These are phyloP conservation scores for Penicillium crustosum DNA, from an alignment of 2,329 filamentous ascomycete species.

Conservation along the genomic window DNA sequence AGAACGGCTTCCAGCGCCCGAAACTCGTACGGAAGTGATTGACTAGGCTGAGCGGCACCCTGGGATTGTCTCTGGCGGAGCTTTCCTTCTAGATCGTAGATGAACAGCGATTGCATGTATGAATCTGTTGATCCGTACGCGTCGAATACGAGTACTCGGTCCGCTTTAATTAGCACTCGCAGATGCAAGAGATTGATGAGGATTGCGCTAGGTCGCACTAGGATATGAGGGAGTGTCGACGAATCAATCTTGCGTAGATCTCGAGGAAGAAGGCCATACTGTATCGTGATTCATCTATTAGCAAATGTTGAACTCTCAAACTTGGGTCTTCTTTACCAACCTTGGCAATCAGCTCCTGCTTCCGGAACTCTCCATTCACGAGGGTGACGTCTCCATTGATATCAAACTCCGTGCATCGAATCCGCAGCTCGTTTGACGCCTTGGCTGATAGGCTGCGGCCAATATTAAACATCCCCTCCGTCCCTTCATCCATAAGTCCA, in stretches of 20 bases:
- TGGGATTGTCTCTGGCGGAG: constrained; percentile 72
- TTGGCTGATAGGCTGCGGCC: constrained; percentile 71
- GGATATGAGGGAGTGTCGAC: constrained; percentile 89
- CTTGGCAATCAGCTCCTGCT: constrained; percentile 94
- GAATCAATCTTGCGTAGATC: constrained; percentile 98
- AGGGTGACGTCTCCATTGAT: constrained; percentile 88
- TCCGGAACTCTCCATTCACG: constrained; percentile 94
- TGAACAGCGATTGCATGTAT: constrained; percentile 93
- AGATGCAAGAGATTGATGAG: constrained; percentile 95
- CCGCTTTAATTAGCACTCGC: constrained; percentile 90
- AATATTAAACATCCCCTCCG: constrained; percentile 63
- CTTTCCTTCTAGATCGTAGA: constrained; percentile 95
- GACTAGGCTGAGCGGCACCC: constrained; percentile 35
- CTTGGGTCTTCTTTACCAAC: constrained; percentile 74
- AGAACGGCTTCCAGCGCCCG: constrained; percentile 92
- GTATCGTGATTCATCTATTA: constrained; percentile 12
- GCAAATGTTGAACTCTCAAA: constrained; percentile 58
- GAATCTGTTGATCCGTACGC: constrained; percentile 93
- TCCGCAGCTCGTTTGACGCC: constrained; percentile 76
- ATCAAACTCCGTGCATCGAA: constrained; percentile 94
- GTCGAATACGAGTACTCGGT: constrained; percentile 92
- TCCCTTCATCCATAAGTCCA: constrained; percentile 58
- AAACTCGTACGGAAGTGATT: constrained; percentile 86
- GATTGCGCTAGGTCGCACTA: constrained; percentile 89
- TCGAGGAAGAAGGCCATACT: constrained; percentile 90